Evolutionary conservation across 192 early-diverging fungal genomes (phyloP).

Genomic region (Podila horticola): DNA sequence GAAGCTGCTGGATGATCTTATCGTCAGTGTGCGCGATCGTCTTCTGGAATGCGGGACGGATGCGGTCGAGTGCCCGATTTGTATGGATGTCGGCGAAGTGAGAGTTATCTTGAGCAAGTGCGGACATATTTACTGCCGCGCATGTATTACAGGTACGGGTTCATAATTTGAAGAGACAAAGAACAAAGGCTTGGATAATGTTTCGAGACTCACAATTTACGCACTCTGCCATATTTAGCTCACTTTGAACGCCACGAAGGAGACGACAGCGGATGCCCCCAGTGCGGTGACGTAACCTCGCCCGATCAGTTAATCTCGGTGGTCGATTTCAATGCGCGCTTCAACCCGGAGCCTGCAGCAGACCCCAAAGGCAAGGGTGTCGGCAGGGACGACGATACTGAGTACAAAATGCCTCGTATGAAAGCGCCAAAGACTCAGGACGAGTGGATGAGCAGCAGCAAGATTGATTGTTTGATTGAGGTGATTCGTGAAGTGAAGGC

Average conservation of each 20-base stretch:
- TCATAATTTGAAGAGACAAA: background rate
- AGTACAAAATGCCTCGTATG: conserved; percentile 41
- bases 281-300: conserved; percentile 16
- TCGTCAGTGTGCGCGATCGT: conserved; percentile 26
- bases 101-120: conserved; percentile 38
- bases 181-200: background rate
- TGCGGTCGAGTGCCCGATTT: conserved; percentile 49
- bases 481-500: conserved; percentile 7
- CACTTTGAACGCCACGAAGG: conserved; percentile 40
- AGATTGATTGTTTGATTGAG: conserved; percentile 41
- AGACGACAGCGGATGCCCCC: conserved; percentile 38
- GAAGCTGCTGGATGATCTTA: conserved; percentile 22
- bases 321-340: conserved; percentile 40
- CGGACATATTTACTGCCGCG: conserved; percentile 48
- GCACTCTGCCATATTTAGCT: background rate
- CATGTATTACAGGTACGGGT: conserved; percentile 43
- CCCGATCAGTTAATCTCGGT: conserved; percentile 24
- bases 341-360: conserved; percentile 11
- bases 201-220: too few species aligned
- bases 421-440: conserved; percentile 59
- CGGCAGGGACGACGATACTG: conserved; percentile 12
- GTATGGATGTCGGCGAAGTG: conserved; percentile 49
- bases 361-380: conserved; percentile 44
- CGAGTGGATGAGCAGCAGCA: conserved; percentile 54
- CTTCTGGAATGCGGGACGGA: conserved; percentile 35